Evolutionary conservation across 169 alveolate species (phyloP).

Genomic region (Plasmodium gaboni): DNA sequence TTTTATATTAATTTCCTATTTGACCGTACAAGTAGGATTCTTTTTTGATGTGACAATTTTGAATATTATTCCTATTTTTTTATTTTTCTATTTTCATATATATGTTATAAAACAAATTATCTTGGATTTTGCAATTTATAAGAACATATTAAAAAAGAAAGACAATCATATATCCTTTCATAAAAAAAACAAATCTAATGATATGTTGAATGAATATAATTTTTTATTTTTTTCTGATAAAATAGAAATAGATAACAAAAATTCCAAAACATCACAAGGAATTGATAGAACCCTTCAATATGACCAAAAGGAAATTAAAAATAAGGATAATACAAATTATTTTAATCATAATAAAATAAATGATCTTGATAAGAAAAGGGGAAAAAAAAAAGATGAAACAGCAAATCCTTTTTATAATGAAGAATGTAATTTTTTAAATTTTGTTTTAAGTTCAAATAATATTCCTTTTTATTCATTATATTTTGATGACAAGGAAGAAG

Average conservation of each 20-base stretch:
- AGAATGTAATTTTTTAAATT: slow-evolving; percentile 15
- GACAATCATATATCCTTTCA: background rate
- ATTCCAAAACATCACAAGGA: background rate
- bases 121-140: slow-evolving; percentile 57
- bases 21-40: slow-evolving; percentile 34
- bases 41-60: slow-evolving; percentile 28
- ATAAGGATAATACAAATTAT: too few species aligned
- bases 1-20: slow-evolving; percentile 49
- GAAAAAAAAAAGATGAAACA: background rate
- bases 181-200: slow-evolving; percentile 16
- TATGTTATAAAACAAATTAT: slow-evolving; percentile 45
- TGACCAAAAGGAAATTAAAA: background rate
- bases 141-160: slow-evolving; percentile 34
- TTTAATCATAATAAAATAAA: background rate
- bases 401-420: background rate
- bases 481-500: slow-evolving; percentile 65
- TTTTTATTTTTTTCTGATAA: slow-evolving; percentile 15
- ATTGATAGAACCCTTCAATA: too few species aligned
- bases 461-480: slow-evolving; percentile 49
- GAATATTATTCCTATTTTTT: slow-evolving; percentile 34
- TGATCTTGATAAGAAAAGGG: background rate
- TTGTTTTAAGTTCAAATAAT: slow-evolving; percentile 51
- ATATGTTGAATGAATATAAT: slow-evolving; percentile 19
- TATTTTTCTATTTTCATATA: slow-evolving; percentile 50
- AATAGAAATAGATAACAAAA: background rate